Evolutionary conservation across 805 yeast species (phyloP).

Genomic region (Naumovozyma baii): DNA sequence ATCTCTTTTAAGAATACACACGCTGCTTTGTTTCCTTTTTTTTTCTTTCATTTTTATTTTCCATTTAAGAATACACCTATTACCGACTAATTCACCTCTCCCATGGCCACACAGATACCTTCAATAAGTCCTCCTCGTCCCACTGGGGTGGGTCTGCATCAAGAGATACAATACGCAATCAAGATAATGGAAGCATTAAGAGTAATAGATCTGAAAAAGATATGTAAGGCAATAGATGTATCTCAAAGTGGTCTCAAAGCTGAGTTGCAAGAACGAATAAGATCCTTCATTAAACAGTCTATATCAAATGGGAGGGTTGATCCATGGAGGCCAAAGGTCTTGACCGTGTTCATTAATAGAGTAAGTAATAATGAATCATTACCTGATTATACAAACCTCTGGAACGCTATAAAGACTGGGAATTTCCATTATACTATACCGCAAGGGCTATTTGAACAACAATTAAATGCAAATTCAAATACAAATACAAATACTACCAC

Average conservation of each 20-base stretch:
- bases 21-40: too few species aligned
- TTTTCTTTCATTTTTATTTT: too few species aligned
- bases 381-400: conserved; percentile 32
- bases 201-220: conserved; percentile 43
- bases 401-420: conserved; percentile 12
- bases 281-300: conserved; percentile 37
- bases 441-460: not conserved
- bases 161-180: conserved; percentile 28
- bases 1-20: too few species aligned
- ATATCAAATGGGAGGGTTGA: conserved; percentile 32
- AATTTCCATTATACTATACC: conserved; percentile 1
- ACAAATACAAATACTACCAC: conserved; percentile 2
- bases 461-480: not conserved
- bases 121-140: not conserved
- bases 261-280: conserved; percentile 47
- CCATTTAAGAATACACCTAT: too few species aligned
- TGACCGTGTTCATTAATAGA: conserved; percentile 36
- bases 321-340: conserved; percentile 37
- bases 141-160: conserved; percentile 20
- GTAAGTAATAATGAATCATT: conserved; percentile 28
- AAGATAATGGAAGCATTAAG: conserved; percentile 31
- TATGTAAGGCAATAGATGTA: conserved; percentile 43
- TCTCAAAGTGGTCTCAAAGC: conserved; percentile 50
- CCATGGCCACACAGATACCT: not conserved
- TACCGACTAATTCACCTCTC: not conserved